Evolutionary conservation across 306 rosid genomes (phyloP), one percentile per base, ranked within the genome.

Genomic region (Potentilla sterilis): DNA sequence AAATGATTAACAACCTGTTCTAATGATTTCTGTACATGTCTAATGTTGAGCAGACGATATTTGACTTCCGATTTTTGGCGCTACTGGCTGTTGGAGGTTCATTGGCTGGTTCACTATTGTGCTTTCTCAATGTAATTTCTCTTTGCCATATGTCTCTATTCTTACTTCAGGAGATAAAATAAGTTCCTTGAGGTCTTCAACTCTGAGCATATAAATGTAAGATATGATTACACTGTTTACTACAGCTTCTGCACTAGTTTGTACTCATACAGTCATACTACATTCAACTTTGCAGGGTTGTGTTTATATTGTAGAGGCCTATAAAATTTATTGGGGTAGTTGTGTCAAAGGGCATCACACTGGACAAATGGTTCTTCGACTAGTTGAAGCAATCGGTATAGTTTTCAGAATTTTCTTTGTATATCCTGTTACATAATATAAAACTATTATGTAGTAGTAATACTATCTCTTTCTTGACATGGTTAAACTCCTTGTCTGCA

Each of bases 311-410:
- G 0, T 79, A 12, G 99, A 92, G 24, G 99, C 97, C 54, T 95
- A 90, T 79, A 95, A 78, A 92, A 88, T 92, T 48, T 95, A 95
- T 75, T 95, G 99, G 97, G 18, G 88, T 64, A 82, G 96, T 86
- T 95, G 99, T 75, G 98, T 85, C 75, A 92, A 88, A 86, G 98
- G 99, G 79, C 75, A 84, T 78, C 99, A 95, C 87, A 69, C 90
- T 3, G 99, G 99, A 85, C 79, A 81, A 69, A 95, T 95, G 99
- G 99, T 95, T 84, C 76, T 95, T 24, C 79, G 86, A 16, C 86
- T 95, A 59, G 99, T 95, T 68, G 99, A 95, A 89, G 99, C 99
- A 65, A 95, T 95, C 22, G 99, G 99, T 95, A 85, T 70, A 76
- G 67, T 80, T 73, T 11, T 67, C 59, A 22, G 12, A 43, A 42